Base-by-base conservation (phyloP, 495 filamentous ascomycete genomes). In the Penicillium flavigenum region DNA sequence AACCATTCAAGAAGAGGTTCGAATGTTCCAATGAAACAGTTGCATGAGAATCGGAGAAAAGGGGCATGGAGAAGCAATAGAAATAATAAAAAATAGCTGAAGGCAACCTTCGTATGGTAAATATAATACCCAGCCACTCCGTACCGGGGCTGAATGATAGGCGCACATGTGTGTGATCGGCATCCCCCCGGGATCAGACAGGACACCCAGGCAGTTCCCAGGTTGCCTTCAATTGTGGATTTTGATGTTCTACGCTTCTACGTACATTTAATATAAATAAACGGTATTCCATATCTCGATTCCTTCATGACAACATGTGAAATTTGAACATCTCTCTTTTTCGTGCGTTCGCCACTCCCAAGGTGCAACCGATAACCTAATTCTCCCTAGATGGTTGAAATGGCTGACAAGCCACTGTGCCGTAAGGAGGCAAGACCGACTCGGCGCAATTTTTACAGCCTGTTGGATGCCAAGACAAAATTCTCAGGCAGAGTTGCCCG, bases 401-500 rank as follows among this genome's bases (percentile, higher is more conserved):
- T 52, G 50, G 24, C 41, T n/a, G 24, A 20, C 20, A 20, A 34
- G 47, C 17, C 47, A 49, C 34, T 38, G 36, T 29, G 50, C 29
- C 44, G 26, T n/a, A 42, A 52, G 50, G 50, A 54, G 51, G 17
- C 19, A 32, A n/a, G 38, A 39, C 47, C 27, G 22, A 34, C 29
- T 4, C 19, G 45, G 45, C 22, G 19, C 19, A 39, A 24, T 42
- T 42, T 41, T 11, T 29, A 20, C 36, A 11, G 22, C 22, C 24
- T n/a, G 29, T 6, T 48, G n/a, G 46, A 48, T 48, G 47, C 46
- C 38, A 56, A 56, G 44, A 14, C 42, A 17, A 19, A 26, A n/a
- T 19, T 49, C 17, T 42, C 54, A 26, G 31, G 48, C 32, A 26
- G 5, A 47, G 16, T 45, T 26, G 24, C 34, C 5, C 29, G 7